Conservation (phyloP, 148 eudicot genomes). For the Cornus suecica region DNA sequence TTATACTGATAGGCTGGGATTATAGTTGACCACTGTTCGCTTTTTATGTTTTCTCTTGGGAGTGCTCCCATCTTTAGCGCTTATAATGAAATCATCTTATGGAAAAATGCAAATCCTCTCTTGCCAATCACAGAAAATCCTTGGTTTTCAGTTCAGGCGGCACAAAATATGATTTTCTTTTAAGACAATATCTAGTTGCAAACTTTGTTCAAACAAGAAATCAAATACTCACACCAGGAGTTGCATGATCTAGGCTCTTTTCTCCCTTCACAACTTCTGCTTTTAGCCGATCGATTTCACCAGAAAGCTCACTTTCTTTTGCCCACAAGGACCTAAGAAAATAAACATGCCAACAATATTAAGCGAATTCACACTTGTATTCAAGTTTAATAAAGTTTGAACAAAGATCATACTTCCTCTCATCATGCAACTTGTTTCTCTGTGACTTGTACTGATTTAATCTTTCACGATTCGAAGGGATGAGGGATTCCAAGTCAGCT, state of each 20-base stretch:
- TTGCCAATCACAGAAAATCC: background rate
- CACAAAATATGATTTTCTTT: background rate
- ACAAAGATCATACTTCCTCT: conserved; percentile 65
- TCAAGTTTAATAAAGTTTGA: background rate
- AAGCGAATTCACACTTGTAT: background rate
- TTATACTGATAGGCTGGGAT: no score
- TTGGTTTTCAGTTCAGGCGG: background rate
- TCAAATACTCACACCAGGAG: conserved; percentile 83
- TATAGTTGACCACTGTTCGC: no score
- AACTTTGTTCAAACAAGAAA: background rate
- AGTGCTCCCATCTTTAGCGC: no score
- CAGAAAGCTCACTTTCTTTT: conserved; percentile 71
- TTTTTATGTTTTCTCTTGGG: no score
- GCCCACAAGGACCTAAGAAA: conserved; percentile 73
- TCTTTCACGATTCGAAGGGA: conserved; percentile 48
- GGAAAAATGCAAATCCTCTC: background rate
- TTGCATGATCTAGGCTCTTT: conserved; percentile 91
- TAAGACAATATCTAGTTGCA: background rate
- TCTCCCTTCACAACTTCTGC: conserved; percentile 86
- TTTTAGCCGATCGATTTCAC: conserved; percentile 79
- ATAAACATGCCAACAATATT: conserved; percentile 5
- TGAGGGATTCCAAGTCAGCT: conserved; percentile 46
- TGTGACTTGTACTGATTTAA: conserved; percentile 57
- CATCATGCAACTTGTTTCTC: conserved; percentile 80
- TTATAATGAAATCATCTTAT: no score